phyloP scores from a whole-genome alignment of 176 grass and related monocot species.

The Phragmites australis region DNA sequence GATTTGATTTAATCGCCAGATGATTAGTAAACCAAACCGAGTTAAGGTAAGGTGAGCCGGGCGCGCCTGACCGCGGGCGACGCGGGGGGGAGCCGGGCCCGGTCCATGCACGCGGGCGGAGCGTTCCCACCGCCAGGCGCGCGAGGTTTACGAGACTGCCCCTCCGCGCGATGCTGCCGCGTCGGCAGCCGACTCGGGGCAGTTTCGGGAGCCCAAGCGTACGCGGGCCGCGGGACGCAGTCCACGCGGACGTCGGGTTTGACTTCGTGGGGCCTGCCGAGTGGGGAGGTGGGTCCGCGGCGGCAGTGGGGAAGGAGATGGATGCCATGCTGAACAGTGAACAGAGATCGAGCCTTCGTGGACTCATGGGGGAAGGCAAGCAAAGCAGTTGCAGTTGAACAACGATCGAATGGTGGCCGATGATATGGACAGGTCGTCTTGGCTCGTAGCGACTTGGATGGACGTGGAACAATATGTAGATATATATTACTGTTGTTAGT shows the following conservation, averaged over 20 bases:
- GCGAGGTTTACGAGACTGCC: neutral
- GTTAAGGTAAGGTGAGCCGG: neutral
- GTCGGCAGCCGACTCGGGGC: neutral
- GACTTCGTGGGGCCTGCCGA: neutral
- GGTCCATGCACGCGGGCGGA: neutral
- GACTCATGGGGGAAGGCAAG: no score
- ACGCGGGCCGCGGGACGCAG: neutral
- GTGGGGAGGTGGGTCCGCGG: neutral
- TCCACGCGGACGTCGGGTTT: no score
- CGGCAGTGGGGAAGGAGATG: no score
- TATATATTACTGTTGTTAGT: no score
- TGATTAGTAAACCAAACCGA: conserved; percentile 24
- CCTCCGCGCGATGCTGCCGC: neutral
- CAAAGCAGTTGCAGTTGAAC: no score
- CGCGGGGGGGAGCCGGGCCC: neutral
- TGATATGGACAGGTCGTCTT: no score
- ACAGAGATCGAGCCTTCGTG: no score
- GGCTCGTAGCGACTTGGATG: no score
- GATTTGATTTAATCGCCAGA: no score
- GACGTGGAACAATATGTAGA: no score
- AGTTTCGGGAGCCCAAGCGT: neutral
- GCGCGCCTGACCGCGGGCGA: conserved; percentile 1
- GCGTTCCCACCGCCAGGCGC: neutral
- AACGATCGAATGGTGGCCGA: no score
- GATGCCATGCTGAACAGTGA: no score